Evolutionary conservation across 352 stramenopile genomes (phyloP).

Genomic region (Aphanomyces cochlioides): DNA sequence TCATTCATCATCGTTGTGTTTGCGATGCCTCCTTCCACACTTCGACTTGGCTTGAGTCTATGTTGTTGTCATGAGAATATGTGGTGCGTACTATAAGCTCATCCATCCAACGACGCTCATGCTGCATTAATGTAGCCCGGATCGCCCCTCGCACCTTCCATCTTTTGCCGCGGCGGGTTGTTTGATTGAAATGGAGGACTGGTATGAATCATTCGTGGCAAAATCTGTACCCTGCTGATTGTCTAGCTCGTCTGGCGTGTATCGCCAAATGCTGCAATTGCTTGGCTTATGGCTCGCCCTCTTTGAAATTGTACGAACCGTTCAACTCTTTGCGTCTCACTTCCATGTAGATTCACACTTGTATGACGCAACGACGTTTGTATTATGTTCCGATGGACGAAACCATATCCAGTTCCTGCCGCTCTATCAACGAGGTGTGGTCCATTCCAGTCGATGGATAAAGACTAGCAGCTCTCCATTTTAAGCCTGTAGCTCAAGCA

Average conservation of each 20-base stretch:
- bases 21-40: neutral
- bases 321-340: too few species aligned
- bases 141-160: neutral
- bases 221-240: neutral
- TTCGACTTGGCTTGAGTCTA: constrained; percentile 3
- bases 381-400: too few species aligned
- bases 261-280: neutral
- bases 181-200: neutral
- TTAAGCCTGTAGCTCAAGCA: too few species aligned
- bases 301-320: neutral
- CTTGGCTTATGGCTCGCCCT: neutral
- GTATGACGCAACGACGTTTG: too few species aligned
- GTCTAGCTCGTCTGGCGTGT: constrained; percentile 5
- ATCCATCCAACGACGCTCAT: neutral
- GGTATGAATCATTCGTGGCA: neutral
- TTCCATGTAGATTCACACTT: neutral
- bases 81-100: neutral
- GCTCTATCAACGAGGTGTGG: too few species aligned
- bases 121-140: neutral
- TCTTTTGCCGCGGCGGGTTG: neutral
- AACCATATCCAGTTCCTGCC: neutral
- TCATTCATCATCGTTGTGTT: neutral
- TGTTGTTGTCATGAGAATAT: constrained; percentile 8
- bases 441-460: too few species aligned
- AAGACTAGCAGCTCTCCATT: too few species aligned